Evolutionary conservation across 352 stramenopile genomes (phyloP).

Genomic region (Globisporangium middletonii): DNA sequence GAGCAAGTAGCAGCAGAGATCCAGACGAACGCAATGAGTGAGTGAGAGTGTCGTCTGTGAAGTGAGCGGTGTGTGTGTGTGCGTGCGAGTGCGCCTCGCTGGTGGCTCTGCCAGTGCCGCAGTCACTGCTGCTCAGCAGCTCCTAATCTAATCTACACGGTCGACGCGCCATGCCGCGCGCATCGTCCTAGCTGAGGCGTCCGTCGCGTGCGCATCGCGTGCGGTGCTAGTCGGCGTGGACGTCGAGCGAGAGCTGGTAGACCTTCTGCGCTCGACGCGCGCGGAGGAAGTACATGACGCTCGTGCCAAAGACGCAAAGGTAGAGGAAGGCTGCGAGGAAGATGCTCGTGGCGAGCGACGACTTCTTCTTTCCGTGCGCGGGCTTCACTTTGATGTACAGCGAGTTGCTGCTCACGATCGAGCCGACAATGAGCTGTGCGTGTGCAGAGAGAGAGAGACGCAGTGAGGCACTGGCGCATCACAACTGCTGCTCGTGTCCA

Average conservation of each 20-base stretch:
- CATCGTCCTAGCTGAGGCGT: too few relatives aligned
- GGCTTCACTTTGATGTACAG: constrained; percentile 83
- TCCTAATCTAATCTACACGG: too few relatives aligned
- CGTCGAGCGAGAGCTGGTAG: constrained; percentile 84
- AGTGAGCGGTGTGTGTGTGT: too few relatives aligned
- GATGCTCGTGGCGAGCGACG: constrained; percentile 77
- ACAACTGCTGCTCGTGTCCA: neutral
- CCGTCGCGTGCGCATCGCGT: neutral
- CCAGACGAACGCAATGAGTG: too few relatives aligned
- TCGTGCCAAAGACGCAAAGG: constrained; percentile 78
- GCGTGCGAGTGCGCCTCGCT: too few relatives aligned
- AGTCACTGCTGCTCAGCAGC: too few relatives aligned
- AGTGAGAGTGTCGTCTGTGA: too few relatives aligned
- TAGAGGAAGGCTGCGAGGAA: constrained; percentile 85
- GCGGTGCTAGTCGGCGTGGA: constrained; percentile 60
- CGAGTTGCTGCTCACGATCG: constrained; percentile 82
- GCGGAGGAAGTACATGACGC: constrained; percentile 82
- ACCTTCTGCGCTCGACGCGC: constrained; percentile 78
- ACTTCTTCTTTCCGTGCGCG: constrained; percentile 76
- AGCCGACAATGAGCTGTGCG: constrained; percentile 70
- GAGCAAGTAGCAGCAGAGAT: too few relatives aligned
- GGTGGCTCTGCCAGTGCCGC: too few relatives aligned
- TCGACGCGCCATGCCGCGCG: too few relatives aligned
- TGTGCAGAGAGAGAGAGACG: too few relatives aligned
- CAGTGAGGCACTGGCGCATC: neutral